Base-by-base conservation (phyloP, 2,329 filamentous ascomycete genomes). In the Nemania sp. region DNA sequence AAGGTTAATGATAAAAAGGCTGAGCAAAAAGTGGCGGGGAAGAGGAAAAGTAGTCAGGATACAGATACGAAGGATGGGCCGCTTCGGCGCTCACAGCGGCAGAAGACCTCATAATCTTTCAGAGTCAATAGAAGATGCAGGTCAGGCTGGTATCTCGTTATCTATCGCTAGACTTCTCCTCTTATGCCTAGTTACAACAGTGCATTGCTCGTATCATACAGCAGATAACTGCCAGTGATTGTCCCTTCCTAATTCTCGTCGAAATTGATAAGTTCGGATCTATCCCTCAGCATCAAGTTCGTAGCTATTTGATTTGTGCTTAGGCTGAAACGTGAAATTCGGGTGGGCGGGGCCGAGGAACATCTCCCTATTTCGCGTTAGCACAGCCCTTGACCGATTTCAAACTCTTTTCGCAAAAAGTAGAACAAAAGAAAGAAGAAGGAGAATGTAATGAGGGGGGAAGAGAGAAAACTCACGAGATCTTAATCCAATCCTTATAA, bases 401-500 rank as follows among this genome's bases (percentile, higher is more conserved):
- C n/a, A n/a, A n/a, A n/a, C n/a, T n/a, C n/a, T n/a, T n/a, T n/a
- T n/a, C n/a, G n/a, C n/a, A n/a, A n/a, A 15, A 47, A 52, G 49
- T 54, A n/a, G 19, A 24, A 31, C 23, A 33, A 17, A 6, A 28
- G 12, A 28, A 6, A 28, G 6, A 28, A 28, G 12, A 28, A 28
- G 12, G 6, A 28, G 12, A 28, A 28, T 12, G 12, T 28, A 28
- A 28, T n/a, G n/a, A n/a, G n/a, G n/a, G n/a, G n/a, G n/a, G n/a
- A 28, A 33, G 5, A n/a, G 7, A 23, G 2, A 20, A 23, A 9
- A 79, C 84, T 71, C 82, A 94, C 91, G 87, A 95, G 66, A 99
- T 95, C 78, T 96, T 97, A 71, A 99, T 91, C 94, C 94, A 99
- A 72, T 99, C 94, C 75, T 88, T 89, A 75, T 96, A 97, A 73